A percentile compares a stretch with the other conserved stretches of the same genome.
These are phyloP conservation scores for Acanthamoeba polyphaga DNA, from an alignment of 208 protist genomes.

Conservation along the genomic window DNA sequence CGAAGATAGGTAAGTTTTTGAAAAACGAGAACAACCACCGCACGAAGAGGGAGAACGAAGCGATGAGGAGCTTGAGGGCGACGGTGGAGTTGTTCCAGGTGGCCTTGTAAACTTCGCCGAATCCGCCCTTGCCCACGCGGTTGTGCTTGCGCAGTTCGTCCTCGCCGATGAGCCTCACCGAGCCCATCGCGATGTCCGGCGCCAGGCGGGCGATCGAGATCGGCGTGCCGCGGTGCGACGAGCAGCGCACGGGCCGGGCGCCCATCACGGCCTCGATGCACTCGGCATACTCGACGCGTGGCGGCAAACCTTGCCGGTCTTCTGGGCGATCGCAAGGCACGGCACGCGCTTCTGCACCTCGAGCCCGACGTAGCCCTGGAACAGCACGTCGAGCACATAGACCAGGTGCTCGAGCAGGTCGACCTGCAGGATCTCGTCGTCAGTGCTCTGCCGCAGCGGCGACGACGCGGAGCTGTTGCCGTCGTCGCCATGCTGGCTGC, in stretches of 20 bases:
- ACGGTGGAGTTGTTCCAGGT: conserved; percentile 52
- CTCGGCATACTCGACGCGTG: conserved; percentile 20
- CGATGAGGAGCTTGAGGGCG: conserved; percentile 39
- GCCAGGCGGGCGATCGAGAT: neutral
- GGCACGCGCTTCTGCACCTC: conserved; percentile 14
- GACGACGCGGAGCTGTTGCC: neutral
- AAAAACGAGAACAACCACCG: neutral
- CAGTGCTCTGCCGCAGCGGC: neutral
- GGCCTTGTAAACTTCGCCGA: conserved; percentile 65
- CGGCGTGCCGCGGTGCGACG: neutral
- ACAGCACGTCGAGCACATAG: conserved; percentile 45
- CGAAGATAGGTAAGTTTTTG: too few relatives aligned
- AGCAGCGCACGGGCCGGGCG: neutral
- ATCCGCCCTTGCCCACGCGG: conserved; percentile 35
- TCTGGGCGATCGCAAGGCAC: neutral
- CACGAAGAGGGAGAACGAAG: neutral
- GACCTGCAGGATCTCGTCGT: neutral
- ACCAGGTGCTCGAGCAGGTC: conserved; percentile 47
- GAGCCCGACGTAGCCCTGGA: conserved; percentile 33
- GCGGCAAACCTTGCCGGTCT: neutral
- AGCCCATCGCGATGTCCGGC: conserved; percentile 37
- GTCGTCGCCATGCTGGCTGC: neutral
- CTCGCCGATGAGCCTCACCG: conserved; percentile 1
- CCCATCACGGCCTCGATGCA: conserved; percentile 32
- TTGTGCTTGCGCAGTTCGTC: conserved; percentile 46